Evolutionary conservation across 768 basidiomycete genomes (phyloP).

Genomic region (Nevesoporus exiguus): DNA sequence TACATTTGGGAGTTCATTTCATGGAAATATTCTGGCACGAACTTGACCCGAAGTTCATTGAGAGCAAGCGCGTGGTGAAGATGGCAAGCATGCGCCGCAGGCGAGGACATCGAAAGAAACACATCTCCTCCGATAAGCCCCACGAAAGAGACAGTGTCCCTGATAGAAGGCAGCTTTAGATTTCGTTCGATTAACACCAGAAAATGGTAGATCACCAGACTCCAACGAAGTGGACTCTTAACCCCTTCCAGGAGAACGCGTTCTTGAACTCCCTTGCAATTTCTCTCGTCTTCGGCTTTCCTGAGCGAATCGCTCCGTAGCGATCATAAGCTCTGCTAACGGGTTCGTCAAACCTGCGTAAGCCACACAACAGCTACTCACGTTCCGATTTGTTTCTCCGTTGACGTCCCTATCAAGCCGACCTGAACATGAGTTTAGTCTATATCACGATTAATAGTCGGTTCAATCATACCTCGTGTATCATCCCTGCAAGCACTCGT

Average conservation of each 20-base stretch:
- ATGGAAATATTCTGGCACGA: slow-evolving; percentile 42
- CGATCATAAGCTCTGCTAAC: background rate
- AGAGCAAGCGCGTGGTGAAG: slow-evolving; percentile 16
- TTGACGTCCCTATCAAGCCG: background rate
- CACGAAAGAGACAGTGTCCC: slow-evolving; percentile 16
- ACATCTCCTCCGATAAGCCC: slow-evolving; percentile 7
- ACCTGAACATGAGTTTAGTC: background rate
- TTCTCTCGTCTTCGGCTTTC: background rate
- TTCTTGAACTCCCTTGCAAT: background rate
- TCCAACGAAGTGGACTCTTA: background rate
- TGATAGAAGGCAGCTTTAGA: background rate
- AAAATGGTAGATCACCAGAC: background rate
- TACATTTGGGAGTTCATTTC: slow-evolving; percentile 23
- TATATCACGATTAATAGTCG: too few relatives aligned
- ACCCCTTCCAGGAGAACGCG: background rate
- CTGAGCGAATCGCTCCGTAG: background rate
- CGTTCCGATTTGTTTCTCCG: background rate
- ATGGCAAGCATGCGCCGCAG: slow-evolving; percentile 7
- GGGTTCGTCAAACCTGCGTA: background rate
- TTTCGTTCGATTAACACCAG: background rate
- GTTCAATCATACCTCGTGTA: background rate
- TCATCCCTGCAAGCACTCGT: background rate
- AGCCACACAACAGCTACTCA: background rate
- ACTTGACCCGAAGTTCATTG: slow-evolving; percentile 36
- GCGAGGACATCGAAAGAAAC: slow-evolving; percentile 4